Evolutionary conservation across 108 stramenopile genomes (phyloP), one percentile per base, ranked within the genome.

Genomic region (Epithemia pelagica): DNA sequence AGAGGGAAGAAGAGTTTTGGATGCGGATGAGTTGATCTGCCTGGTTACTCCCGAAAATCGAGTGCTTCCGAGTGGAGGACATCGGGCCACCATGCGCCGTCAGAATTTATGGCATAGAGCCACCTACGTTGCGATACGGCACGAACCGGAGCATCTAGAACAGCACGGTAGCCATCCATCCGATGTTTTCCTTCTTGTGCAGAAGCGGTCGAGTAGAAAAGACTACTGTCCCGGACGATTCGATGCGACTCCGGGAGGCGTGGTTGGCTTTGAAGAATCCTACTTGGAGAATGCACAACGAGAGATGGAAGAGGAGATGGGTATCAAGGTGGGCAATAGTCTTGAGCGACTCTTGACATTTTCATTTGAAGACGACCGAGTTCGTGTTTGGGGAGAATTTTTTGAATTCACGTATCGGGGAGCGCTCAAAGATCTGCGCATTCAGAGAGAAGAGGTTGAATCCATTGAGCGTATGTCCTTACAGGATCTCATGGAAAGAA

Each of bases 241-340:
- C 10, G 85, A 87, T 75, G 73, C 82, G 18, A 72, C 82, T 5
- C 85, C 85, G 0, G 85, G 85, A 25, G 85, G 85, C 21, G 82
- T 83, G 0, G 82, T 87, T 2, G 85, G 82, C 20, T 77, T 63
- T 62, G 69, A 57, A 19, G 85, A 87, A 75, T n/a, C 58, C 15
- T 81, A 76, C 70, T 28, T 27, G 10, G 54, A 70, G 23, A 87
- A 87, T 72, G 80, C 82, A 8, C 28, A 37, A 26, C 52, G 85
- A 26, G 85, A 87, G 67, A 57, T 87, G 28, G 22, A 64, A 29
- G 85, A 87, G 72, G 85, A 87, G 74, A 81, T 83, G 85, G 80
- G 80, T 10, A 76, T 87, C 66, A 59, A 67, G 58, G 55, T 77
- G 20, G 23, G 8, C 3, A 28, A 57, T 52, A n/a, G n/a, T n/a